A percentile compares a stretch with the other conserved stretches of the same genome.
phyloP scores from a whole-genome alignment of 768 basidiomycete species.

The Cystoderma amianthinum region DNA sequence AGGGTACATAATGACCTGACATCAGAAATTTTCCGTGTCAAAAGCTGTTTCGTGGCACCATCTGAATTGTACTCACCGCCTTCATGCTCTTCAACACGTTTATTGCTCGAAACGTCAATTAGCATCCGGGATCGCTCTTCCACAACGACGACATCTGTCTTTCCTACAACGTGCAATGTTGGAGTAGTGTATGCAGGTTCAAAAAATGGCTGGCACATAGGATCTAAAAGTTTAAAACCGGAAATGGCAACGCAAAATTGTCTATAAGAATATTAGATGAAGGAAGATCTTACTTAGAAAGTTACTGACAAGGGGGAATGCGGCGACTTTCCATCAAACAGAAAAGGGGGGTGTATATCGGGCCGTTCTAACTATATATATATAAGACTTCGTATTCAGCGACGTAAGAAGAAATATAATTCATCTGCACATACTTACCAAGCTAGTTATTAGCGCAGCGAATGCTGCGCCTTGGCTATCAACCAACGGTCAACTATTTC shows the following conservation, averaged over 20 bases:
- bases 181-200: slow-evolving; percentile 53
- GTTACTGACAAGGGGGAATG: slow-evolving; percentile 68
- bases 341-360: slow-evolving; percentile 45
- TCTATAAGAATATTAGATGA: slow-evolving; percentile 22
- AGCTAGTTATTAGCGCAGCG: slow-evolving; percentile 61
- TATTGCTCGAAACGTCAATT: slow-evolving; percentile 43
- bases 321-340: slow-evolving; percentile 54
- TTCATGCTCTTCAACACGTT: slow-evolving; percentile 68
- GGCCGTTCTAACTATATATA: slow-evolving; percentile 30
- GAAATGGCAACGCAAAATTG: slow-evolving; percentile 72
- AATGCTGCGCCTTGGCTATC: slow-evolving; percentile 72
- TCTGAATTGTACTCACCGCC: slow-evolving; percentile 51
- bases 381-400: background rate
- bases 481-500: too few relatives aligned
- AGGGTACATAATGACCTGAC: slow-evolving; percentile 82
- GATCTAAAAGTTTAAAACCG: slow-evolving; percentile 54
- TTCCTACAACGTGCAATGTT: slow-evolving; percentile 75
- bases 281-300: background rate
- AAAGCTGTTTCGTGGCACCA: too few relatives aligned
- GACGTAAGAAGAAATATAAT: slow-evolving; percentile 2
- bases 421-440: slow-evolving; percentile 37
- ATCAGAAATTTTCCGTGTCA: too few relatives aligned
- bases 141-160: slow-evolving; percentile 66
- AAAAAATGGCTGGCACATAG: slow-evolving; percentile 44
- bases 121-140: slow-evolving; percentile 60